Evolutionary conservation across 139 green algal genomes (phyloP).

Genomic region (Raphidocelis subcapitata): DNA sequence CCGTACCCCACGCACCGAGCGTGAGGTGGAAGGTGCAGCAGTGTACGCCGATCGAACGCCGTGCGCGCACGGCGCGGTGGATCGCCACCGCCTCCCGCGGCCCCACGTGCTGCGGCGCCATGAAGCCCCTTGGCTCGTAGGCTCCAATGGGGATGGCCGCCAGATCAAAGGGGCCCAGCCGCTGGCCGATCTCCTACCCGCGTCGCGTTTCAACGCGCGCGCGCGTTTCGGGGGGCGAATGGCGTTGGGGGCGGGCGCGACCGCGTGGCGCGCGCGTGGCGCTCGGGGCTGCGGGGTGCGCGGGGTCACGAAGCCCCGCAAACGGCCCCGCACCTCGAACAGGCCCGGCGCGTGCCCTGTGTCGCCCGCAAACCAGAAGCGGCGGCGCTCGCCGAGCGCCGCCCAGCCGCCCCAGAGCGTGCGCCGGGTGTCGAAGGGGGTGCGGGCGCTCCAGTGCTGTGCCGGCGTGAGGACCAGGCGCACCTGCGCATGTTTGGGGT

Average conservation of each 20-base stretch:
- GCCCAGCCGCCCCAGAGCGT: slow-evolving; percentile 72
- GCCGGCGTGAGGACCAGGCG: slow-evolving; percentile 38
- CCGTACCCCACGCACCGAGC: slow-evolving; percentile 6
- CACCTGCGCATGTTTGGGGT: not conserved
- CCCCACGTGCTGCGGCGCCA: slow-evolving; percentile 57
- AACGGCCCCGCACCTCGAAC: too few species aligned
- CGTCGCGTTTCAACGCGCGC: too few species aligned
- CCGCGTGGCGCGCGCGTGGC: too few species aligned
- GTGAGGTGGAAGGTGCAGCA: slow-evolving; percentile 67
- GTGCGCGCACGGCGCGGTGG: slow-evolving; percentile 52
- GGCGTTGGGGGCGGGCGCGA: too few species aligned
- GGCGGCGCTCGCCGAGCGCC: slow-evolving; percentile 5
- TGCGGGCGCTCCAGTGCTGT: slow-evolving; percentile 67
- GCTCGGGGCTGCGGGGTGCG: too few species aligned
- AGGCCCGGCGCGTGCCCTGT: slow-evolving; percentile 46
- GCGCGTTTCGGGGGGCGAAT: too few species aligned
- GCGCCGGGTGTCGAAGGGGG: slow-evolving; percentile 37
- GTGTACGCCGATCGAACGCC: slow-evolving; percentile 61
- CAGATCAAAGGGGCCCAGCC: slow-evolving; percentile 70
- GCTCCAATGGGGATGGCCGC: slow-evolving; percentile 50
- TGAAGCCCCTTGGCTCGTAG: slow-evolving; percentile 50
- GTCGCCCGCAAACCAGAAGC: slow-evolving; percentile 78
- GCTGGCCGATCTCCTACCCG: slow-evolving; percentile 50
- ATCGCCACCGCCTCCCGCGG: slow-evolving; percentile 71
- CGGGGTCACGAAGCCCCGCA: too few species aligned